These are phyloP conservation scores for Russula vinacea DNA, from an alignment of 768 basidiomycete species.

Conservation along the genomic window DNA sequence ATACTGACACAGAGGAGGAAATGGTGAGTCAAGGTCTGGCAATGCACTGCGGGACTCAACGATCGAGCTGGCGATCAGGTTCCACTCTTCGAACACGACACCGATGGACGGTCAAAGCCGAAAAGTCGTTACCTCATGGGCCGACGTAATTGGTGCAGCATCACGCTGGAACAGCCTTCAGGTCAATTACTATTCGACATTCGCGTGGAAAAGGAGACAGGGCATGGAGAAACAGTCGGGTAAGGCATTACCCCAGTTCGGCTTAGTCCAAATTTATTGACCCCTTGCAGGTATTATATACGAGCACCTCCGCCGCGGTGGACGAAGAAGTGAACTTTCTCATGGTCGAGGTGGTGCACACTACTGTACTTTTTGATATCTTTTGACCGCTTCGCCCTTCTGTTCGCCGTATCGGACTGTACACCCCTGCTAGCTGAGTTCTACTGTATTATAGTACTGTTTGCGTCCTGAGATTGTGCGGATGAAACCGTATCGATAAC, in stretches of 20 bases:
- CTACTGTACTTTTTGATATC: neutral
- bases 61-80: slow-evolving; percentile 43
- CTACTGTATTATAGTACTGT: slow-evolving; percentile 15
- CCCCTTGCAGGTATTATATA: slow-evolving; percentile 32
- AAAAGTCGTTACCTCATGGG: slow-evolving; percentile 86
- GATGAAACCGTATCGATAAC: neutral
- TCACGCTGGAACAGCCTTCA: slow-evolving; percentile 53
- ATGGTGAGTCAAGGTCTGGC: slow-evolving; percentile 51
- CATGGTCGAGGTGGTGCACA: neutral
- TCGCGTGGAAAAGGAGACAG: slow-evolving; percentile 82
- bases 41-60: neutral
- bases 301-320: slow-evolving; percentile 37
- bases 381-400: neutral
- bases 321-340: slow-evolving; percentile 19
- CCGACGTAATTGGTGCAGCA: slow-evolving; percentile 80
- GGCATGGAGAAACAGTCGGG: slow-evolving; percentile 77
- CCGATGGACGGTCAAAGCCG: slow-evolving; percentile 62
- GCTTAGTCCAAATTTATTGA: neutral
- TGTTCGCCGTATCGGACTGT: slow-evolving; percentile 3
- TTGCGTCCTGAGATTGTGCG: neutral
- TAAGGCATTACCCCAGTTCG: slow-evolving; percentile 40
- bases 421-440: slow-evolving; percentile 9
- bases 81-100: slow-evolving; percentile 72
- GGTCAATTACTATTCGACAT: slow-evolving; percentile 79
- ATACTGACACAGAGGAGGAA: slow-evolving; percentile 77